phyloP scores from a whole-genome alignment of 73 alveolate genomes.

The Diophrys appendiculata region DNA sequence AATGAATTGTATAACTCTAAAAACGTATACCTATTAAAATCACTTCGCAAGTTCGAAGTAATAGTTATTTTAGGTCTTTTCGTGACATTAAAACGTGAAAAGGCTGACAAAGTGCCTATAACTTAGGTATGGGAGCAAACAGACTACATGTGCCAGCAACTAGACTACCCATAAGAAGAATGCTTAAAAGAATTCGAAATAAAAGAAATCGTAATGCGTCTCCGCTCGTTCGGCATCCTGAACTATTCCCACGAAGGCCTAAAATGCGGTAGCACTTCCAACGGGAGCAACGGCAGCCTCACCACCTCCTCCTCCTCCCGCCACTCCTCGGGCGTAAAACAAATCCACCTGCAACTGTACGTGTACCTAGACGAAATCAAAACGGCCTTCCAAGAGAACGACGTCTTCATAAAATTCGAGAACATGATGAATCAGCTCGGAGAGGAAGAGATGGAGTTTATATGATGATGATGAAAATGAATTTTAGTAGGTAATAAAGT shows the following conservation, averaged over 20 bases:
- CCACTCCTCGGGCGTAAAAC: no score
- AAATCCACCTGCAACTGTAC: slow-evolving; percentile 9
- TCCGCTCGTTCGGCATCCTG: slow-evolving; percentile 47
- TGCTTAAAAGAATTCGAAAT: slow-evolving; percentile 9
- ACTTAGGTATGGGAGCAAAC: slow-evolving; percentile 9
- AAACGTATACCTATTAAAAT: slow-evolving; percentile 57
- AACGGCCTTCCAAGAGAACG: slow-evolving; percentile 16
- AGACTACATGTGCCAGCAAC: slow-evolving; percentile 24
- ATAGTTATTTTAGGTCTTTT: slow-evolving; percentile 46
- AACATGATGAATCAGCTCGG: background rate
- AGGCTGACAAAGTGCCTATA: slow-evolving; percentile 20
- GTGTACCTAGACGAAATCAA: slow-evolving; percentile 12
- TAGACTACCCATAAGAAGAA: background rate
- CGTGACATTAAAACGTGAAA: background rate
- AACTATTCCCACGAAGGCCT: slow-evolving; percentile 6
- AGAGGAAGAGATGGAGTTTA: slow-evolving; percentile 1
- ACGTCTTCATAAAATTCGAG: slow-evolving; percentile 4
- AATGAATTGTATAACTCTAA: slow-evolving; percentile 74
- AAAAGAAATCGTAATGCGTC: slow-evolving; percentile 56
- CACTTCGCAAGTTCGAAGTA: slow-evolving; percentile 71
- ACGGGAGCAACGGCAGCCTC: no score
- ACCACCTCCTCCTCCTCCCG: no score
- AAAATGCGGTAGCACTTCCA: background rate
- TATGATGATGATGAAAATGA: no score
- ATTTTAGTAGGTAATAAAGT: no score